A percentile compares a stretch with the other conserved stretches of the same genome.
These are phyloP conservation scores for Cryptosporidium xiaoi DNA, from an alignment of 169 alveolate species.

Conservation along the genomic window DNA sequence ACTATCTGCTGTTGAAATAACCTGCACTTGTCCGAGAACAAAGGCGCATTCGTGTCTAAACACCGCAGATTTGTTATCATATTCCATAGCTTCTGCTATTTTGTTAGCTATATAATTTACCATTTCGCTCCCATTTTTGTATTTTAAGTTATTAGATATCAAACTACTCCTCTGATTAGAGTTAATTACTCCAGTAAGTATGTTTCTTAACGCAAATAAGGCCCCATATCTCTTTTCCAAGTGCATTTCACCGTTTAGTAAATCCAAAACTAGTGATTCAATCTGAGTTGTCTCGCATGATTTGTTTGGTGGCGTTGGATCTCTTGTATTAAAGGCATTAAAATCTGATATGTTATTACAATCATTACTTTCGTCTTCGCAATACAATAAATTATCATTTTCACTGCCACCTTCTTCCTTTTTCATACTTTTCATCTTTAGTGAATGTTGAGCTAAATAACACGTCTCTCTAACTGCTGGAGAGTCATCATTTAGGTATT, in stretches of 20 bases:
- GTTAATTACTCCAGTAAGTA: constrained; percentile 70
- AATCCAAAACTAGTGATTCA: constrained; percentile 40
- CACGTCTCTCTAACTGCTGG: constrained; percentile 80
- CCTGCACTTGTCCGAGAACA: constrained; percentile 90
- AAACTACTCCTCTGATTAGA: constrained; percentile 2
- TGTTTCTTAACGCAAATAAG: constrained; percentile 81
- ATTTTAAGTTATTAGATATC: not conserved
- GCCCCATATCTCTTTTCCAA: constrained; percentile 81
- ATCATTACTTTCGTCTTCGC: constrained; percentile 6
- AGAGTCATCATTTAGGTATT: constrained; percentile 81
- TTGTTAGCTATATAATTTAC: constrained; percentile 38
- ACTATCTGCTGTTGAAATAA: constrained; percentile 79
- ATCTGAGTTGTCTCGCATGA: constrained; percentile 23
- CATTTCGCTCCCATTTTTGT: not conserved
- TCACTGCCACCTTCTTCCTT: constrained; percentile 67
- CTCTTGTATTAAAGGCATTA: constrained; percentile 77
- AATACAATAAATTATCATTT: constrained; percentile 22
- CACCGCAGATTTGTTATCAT: constrained; percentile 86
- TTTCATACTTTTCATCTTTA: constrained; percentile 74
- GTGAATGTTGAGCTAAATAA: constrained; percentile 43
- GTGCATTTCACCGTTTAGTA: constrained; percentile 62
- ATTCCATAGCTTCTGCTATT: constrained; percentile 85
- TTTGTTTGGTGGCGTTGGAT: constrained; percentile 77
- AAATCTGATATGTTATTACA: constrained; percentile 55
- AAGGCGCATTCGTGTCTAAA: constrained; percentile 92